Evolutionary conservation across 805 yeast species (phyloP).

Genomic region (Starmerella potacharoeniae): DNA sequence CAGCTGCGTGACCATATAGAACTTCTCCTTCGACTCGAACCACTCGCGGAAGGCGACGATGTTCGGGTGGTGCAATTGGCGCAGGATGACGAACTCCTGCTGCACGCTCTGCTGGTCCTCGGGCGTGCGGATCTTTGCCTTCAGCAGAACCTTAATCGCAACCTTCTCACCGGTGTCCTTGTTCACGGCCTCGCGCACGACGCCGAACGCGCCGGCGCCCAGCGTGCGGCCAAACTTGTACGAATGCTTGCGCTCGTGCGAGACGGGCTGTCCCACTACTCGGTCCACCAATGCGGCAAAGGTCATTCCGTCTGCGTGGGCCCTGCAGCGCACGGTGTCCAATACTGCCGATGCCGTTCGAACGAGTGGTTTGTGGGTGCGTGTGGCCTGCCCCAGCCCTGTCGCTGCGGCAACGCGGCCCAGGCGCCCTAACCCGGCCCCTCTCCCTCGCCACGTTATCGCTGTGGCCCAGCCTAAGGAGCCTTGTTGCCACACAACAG

Average conservation of each 20-base stretch:
- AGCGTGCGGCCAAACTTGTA: slow-evolving; percentile 73
- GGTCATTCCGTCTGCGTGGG: slow-evolving; percentile 7
- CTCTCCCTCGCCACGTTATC: background rate
- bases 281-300: slow-evolving; percentile 34
- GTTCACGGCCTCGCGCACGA: slow-evolving; percentile 65
- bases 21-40: slow-evolving; percentile 88
- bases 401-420: background rate
- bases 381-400: background rate
- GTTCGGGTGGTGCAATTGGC: slow-evolving; percentile 64
- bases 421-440: background rate
- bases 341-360: no score
- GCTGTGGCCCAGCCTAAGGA: background rate
- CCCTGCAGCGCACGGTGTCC: background rate
- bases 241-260: slow-evolving; percentile 52
- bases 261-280: slow-evolving; percentile 60
- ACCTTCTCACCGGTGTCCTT: slow-evolving; percentile 51
- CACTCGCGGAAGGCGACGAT: slow-evolving; percentile 85
- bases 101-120: slow-evolving; percentile 56
- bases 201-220: slow-evolving; percentile 94
- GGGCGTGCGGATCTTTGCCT: slow-evolving; percentile 63
- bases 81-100: slow-evolving; percentile 65
- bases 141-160: slow-evolving; percentile 80
- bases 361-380: background rate
- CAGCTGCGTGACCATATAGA: slow-evolving; percentile 83
- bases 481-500: background rate